Base-by-base conservation (phyloP, 176 grass and related monocot genomes). In the Avena sativa region DNA sequence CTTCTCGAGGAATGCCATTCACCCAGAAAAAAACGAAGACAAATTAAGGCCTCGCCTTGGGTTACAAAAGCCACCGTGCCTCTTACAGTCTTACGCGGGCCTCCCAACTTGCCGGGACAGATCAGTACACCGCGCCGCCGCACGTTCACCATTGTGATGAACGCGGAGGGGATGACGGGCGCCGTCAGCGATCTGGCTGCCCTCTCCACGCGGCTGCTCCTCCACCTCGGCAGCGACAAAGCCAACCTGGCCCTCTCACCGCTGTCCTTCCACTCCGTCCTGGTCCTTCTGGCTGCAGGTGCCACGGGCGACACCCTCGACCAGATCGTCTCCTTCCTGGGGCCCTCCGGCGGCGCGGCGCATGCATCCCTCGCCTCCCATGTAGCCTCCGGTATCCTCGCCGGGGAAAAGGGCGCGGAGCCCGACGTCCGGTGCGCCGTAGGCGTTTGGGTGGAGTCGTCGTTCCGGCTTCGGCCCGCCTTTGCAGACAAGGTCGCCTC, bases 241-340 rank as follows among this genome's bases (percentile, higher is more conserved):
- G 23, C 72, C 72, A 75, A 51, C 72, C 47, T 75, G 23, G 72
- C 72, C 47, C 13, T 75, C 72, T 75, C 47, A 8, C 47, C 72
- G 13, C 72, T 75, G 12, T 75, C 72, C 12, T 75, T 75, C 47
- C 23, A 75, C 23, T 75, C 23, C 6, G 72, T 75, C 47, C 46
- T 75, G n/a, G 46, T 51, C 47, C 72, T 75, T 51, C 72, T 75
- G 2, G 72, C 72, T 17, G 72, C 47, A 6, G 47, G 72, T 16
- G 72, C 72, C 72, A 75, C 21, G 72, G 47, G 72, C 12, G 47
- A 51, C 47, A 75, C 47, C 47, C 72, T 75, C 47, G 14, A 75
- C 21, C 47, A 75, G 47, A 52, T 75, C 72, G 72, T 28, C 21
- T 75, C 72, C 23, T 75, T 75, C 72, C 47, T 75, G 7, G 72